Evolutionary conservation across 163 green algal genomes (phyloP).

Genomic region (Volvox carteri): DNA sequence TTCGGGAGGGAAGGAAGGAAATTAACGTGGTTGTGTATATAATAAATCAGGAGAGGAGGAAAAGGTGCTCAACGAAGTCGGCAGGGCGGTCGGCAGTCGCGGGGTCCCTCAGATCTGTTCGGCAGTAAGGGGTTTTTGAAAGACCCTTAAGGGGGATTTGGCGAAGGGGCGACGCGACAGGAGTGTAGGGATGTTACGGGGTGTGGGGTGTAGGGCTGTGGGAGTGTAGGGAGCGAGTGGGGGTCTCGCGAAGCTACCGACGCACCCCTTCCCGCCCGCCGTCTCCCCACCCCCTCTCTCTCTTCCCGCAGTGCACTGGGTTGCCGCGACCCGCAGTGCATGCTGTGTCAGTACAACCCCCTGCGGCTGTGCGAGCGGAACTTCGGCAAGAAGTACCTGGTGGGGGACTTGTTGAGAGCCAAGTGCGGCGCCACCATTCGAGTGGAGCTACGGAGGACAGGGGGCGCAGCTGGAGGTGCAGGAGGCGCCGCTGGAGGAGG

Average conservation of each 20-base stretch:
- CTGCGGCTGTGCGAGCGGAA: conserved; percentile 83
- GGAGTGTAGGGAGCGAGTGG: too few species aligned
- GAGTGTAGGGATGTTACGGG: too few species aligned
- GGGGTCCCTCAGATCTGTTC: too few species aligned
- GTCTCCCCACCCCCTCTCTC: neutral
- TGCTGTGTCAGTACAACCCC: conserved; percentile 87
- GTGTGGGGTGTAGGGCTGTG: too few species aligned
- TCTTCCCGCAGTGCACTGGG: conserved; percentile 74
- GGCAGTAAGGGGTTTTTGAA: neutral
- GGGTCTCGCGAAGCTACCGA: too few species aligned
- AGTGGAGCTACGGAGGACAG: conserved; percentile 79
- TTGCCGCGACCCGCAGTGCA: conserved; percentile 83
- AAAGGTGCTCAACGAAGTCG: too few species aligned
- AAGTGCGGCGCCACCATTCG: conserved; percentile 84
- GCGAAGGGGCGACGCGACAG: too few species aligned
- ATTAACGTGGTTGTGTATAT: too few species aligned
- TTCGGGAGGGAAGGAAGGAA: too few species aligned
- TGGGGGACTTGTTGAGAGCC: conserved; percentile 83
- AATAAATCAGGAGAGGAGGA: too few species aligned
- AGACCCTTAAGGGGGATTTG: neutral
- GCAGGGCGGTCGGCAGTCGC: too few species aligned
- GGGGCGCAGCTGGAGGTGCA: neutral
- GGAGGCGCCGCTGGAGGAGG: neutral
- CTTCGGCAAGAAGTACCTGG: conserved; percentile 86
- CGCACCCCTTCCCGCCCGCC: neutral